Base-by-base conservation (phyloP, 2,329 filamentous ascomycete genomes). In the Penicillium hesseltinei region DNA sequence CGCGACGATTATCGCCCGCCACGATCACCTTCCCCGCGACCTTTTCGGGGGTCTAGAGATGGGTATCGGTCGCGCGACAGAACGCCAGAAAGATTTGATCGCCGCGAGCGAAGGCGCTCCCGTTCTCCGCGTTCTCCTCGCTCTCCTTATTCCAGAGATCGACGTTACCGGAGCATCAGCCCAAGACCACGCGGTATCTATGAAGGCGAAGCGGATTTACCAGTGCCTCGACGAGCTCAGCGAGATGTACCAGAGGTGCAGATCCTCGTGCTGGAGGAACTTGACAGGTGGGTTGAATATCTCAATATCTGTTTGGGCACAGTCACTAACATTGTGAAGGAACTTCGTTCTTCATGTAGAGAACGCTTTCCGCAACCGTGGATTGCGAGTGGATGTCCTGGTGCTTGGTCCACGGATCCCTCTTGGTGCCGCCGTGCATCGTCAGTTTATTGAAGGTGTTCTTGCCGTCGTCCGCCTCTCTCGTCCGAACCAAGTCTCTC, bases 391-490 rank as follows among this genome's bases (percentile, higher is more conserved):
- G 15, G 89, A 95, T 66, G 87, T 92, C 21, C 87, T 96, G 75
- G 88, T 89, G 64, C 80, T 97, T 45, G 88, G 87, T 54, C 87
- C 91, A 31, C 86, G 89, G 23, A 85, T 95, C 45, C 84, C 89
- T 19, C 86, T 92, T 60, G 85, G 88, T 36, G 84, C 88, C 5
- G 87, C 96, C n/a, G 85, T 97, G 51, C 87, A 91, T 64, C 84
- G 90, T 51, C 91, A 96, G 71, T 90, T 95, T 38, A 78, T 92
- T 11, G 92, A 97, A 73, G 93, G 94, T 19, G 93, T 97, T 1
- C 83, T 90, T 51, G 93, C 89, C 9, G 89, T 97, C 15, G 86
- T 91, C 5, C 88, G 91, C 66, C 82, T 97, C 15, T 87, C 89
- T 59, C 80, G 85, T 50, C 80, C 81, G 45, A 84, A 90, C 23